These are phyloP conservation scores for Takashimella koratensis DNA, from an alignment of 1,284 basidiomycete genomes.

Conservation along the genomic window DNA sequence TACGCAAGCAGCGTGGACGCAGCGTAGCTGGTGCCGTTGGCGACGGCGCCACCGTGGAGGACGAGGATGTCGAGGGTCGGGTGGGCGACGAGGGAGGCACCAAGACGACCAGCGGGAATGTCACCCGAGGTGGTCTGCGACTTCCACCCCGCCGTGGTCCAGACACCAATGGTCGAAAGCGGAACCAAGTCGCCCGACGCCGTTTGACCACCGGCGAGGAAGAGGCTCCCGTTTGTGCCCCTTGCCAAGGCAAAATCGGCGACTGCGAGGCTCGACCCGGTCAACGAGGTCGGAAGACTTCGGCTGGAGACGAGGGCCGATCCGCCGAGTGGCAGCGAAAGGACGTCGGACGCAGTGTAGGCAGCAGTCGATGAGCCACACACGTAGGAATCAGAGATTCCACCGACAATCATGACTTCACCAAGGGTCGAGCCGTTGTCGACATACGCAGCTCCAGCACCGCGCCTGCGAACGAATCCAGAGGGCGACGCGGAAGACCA, in stretches of 20 bases:
- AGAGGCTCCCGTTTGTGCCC: conserved; percentile 29
- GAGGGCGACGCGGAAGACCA: conserved; percentile 35
- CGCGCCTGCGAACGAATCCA: conserved; percentile 33
- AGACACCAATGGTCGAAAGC: conserved; percentile 36
- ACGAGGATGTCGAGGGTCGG: conserved; percentile 39
- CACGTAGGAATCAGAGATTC: conserved; percentile 41
- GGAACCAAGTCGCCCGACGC: conserved; percentile 35
- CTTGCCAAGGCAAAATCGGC: conserved; percentile 44
- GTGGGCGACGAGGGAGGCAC: conserved; percentile 45
- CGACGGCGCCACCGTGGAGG: conserved; percentile 41
- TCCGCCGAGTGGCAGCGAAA: conserved; percentile 30
- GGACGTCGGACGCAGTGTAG: conserved; percentile 38
- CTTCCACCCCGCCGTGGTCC: conserved; percentile 38
- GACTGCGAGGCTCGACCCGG: conserved; percentile 36
- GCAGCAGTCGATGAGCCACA: conserved; percentile 37
- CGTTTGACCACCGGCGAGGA: conserved; percentile 42
- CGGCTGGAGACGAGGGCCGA: conserved; percentile 22
- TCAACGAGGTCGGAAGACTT: conserved; percentile 29
- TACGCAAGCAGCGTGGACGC: conserved; percentile 33
- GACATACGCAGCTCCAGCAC: conserved; percentile 31
- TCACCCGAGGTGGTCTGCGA: conserved; percentile 36
- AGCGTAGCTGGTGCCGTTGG: conserved; percentile 18
- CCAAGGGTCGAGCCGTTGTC: conserved; percentile 25
- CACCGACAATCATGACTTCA: conserved; percentile 41
- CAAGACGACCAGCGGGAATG: conserved; percentile 39